Evolutionary conservation across 306 rosid species (phyloP).

Genomic region (Sicyos edulis): DNA sequence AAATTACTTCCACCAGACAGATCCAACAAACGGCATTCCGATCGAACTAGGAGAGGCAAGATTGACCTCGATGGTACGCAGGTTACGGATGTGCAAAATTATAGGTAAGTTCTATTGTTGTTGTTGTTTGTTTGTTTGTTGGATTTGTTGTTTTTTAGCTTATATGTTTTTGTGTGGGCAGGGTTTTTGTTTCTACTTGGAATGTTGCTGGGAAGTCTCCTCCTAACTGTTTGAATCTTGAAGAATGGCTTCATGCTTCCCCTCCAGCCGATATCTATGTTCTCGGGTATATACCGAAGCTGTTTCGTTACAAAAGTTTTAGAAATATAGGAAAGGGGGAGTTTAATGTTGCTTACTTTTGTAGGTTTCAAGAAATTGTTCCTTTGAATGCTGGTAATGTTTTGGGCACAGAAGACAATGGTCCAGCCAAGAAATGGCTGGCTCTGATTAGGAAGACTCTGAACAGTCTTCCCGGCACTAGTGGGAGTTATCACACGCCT

Average conservation of each 20-base stretch:
- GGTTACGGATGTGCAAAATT: conserved; percentile 62
- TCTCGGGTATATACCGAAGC: conserved; percentile 58
- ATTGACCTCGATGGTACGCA: conserved; percentile 57
- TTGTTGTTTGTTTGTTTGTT: background rate
- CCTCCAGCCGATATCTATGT: conserved; percentile 94
- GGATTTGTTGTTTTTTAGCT: conserved; percentile 12
- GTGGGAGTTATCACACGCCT: conserved; percentile 63
- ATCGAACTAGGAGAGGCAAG: conserved; percentile 59
- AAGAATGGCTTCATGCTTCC: conserved; percentile 98
- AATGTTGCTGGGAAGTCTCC: conserved; percentile 98
- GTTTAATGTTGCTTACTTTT: conserved; percentile 20
- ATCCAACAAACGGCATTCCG: conserved; percentile 57
- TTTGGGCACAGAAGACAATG: conserved; percentile 96
- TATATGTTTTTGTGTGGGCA: conserved; percentile 26
- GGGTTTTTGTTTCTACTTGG: conserved; percentile 92
- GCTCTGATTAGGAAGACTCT: conserved; percentile 81
- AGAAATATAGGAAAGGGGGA: background rate
- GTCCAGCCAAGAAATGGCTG: conserved; percentile 94
- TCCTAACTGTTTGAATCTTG: conserved; percentile 69
- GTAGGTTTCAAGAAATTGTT: conserved; percentile 97
- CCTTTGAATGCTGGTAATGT: conserved; percentile 99
- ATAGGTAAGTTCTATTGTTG: conserved; percentile 43
- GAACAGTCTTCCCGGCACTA: conserved; percentile 81
- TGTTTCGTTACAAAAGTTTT: background rate
- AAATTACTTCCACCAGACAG: conserved; percentile 52